These are phyloP conservation scores for Wallacemonas sp. DNA, from an alignment of 208 protist species.

Conservation along the genomic window DNA sequence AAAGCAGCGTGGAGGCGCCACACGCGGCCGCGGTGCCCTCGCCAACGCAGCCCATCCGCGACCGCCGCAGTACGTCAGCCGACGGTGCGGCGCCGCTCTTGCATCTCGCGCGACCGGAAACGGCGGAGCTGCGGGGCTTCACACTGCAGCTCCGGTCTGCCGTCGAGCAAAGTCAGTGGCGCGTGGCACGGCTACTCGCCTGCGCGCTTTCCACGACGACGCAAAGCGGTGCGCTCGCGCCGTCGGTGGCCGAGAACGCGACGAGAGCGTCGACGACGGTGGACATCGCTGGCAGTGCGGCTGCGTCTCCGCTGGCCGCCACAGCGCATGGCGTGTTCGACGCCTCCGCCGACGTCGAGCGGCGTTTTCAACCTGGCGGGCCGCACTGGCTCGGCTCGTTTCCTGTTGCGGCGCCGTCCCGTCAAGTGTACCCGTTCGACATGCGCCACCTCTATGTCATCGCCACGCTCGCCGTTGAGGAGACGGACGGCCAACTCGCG, in stretches of 20 bases:
- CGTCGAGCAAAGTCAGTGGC: conserved; percentile 9
- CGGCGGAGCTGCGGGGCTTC: background rate
- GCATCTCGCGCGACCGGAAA: background rate
- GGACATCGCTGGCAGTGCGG: too few species aligned
- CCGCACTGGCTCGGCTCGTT: conserved; percentile 22
- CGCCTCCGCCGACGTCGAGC: background rate
- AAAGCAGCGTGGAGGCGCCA: too few species aligned
- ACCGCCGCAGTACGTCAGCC: too few species aligned
- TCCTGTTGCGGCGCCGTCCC: conserved; percentile 14
- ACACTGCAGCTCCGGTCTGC: background rate
- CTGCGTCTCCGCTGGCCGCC: background rate
- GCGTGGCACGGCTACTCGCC: background rate
- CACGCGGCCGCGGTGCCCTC: too few species aligned
- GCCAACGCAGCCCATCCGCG: too few species aligned
- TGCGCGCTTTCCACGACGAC: too few species aligned
- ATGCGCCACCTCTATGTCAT: conserved; percentile 66
- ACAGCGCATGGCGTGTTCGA: background rate
- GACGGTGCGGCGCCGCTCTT: background rate
- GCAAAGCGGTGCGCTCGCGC: too few species aligned
- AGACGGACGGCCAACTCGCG: conserved; percentile 35
- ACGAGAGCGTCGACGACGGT: too few species aligned
- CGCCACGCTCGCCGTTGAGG: conserved; percentile 52
- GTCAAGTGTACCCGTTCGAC: conserved; percentile 49
- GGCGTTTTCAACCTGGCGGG: background rate
- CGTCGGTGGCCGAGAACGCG: too few species aligned